Evolutionary conservation across 1,139 yeast genomes (phyloP), one percentile per base, ranked within the genome.

Genomic region (Magnusiomyces starmeri): DNA sequence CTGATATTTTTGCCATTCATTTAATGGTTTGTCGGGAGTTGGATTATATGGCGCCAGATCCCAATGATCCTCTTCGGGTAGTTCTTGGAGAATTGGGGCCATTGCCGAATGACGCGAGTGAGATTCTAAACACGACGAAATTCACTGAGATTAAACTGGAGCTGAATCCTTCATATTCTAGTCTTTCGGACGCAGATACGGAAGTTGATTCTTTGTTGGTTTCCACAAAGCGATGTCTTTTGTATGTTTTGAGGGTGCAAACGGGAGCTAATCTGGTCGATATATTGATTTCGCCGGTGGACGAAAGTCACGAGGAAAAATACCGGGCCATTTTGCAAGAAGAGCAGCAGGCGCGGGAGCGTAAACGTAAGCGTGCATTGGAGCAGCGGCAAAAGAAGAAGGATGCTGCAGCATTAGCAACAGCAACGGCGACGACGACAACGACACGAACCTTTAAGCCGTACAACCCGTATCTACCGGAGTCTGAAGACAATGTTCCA

Each of bases 201-300:
- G 77, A 66, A 47, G 64, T 60, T 47, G 69, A 62, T 58, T 73
- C 84, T 2, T 69, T 88, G 34, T 73, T 85, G 62, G 78, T 90
- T 46, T 90, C 89, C 60, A 88, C 87, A 0, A 92, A 92, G 65
- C 74, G 96, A 58, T 84, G 90, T 57, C 70, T 90, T 35, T 70
- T 85, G 22, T 89, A 88, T 62, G 81, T 90, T 60, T 79, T 90
- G 56, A 80, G 90, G 56, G 86, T 92, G 14, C 96, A 92, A 70
- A 74, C 74, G 43, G 88, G 88, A 22, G 75, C 78, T 2, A 85
- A 83, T 55, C 69, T 92, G 48, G 75, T 87, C 56, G 95, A 86
- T 46, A 70, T 90, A 48, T 72, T 89, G 52, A 77, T 86, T 4
- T 81, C 89, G 8, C 85, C 85, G 1, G 87, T 90, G 26, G 72